A percentile compares a stretch with the other conserved stretches of the same genome.
phyloP scores from a whole-genome alignment of 495 filamentous ascomycete species.

The Hyaloscypha hepaticicola region DNA sequence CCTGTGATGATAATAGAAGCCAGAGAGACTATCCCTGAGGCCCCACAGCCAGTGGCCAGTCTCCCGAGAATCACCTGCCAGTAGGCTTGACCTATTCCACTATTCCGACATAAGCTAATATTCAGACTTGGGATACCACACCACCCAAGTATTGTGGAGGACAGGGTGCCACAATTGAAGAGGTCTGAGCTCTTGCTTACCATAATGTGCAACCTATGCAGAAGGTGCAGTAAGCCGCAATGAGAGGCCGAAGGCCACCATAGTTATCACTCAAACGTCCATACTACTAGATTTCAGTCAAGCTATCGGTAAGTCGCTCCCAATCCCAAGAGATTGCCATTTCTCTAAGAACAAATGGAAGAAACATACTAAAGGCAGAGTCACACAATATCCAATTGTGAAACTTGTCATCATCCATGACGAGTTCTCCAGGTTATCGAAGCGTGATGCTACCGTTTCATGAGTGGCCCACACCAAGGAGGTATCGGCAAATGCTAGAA shows the following conservation, averaged over 20 bases:
- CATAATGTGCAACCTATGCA: constrained; percentile 35
- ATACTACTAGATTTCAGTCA: constrained; percentile 32
- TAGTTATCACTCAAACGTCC: constrained; percentile 82
- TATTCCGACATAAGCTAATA: constrained; percentile 31
- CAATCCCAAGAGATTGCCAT: constrained; percentile 1
- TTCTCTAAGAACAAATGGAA: constrained; percentile 1
- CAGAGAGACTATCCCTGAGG: constrained; percentile 56
- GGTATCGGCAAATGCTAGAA: constrained; percentile 38
- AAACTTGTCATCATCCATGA: constrained; percentile 40
- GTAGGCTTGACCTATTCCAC: constrained; percentile 52
- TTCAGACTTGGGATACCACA: constrained; percentile 7
- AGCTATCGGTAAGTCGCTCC: background rate
- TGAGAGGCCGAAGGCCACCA: constrained; percentile 81
- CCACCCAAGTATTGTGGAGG: background rate
- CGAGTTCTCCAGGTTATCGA: constrained; percentile 33
- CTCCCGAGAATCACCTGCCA: constrained; percentile 58
- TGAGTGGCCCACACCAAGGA: constrained; percentile 39
- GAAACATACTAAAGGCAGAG: constrained; percentile 37
- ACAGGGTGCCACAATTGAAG: background rate
- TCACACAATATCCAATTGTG: constrained; percentile 38
- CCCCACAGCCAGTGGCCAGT: constrained; percentile 56
- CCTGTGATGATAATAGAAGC: constrained; percentile 62
- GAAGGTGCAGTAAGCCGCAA: constrained; percentile 44
- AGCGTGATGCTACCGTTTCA: constrained; percentile 37
- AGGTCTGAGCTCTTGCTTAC: constrained; percentile 30